Conservation (phyloP, 805 yeast genomes). For the Diddensiella santjacobensis region DNA sequence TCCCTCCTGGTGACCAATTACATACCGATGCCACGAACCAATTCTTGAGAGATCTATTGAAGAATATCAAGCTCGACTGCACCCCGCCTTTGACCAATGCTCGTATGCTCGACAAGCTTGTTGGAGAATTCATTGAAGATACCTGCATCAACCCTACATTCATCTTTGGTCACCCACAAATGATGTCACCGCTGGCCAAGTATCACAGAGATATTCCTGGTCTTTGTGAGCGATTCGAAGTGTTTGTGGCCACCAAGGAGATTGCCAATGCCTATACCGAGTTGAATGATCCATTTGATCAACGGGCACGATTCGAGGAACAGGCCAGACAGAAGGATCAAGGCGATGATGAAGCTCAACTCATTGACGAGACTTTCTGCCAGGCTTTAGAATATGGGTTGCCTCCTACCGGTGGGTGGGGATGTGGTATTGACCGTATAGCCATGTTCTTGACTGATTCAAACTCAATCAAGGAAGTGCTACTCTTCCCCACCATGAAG, state of each 20-base stretch:
- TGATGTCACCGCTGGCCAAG: conserved; percentile 99
- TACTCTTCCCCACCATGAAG: conserved; percentile 97
- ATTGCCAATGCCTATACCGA: conserved; percentile 98
- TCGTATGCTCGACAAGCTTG: conserved; percentile 96
- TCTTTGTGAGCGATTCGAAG: conserved; percentile 96
- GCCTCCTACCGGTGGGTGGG: conserved; percentile 99
- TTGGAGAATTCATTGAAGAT: conserved; percentile 90
- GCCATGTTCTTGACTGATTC: conserved; percentile 98
- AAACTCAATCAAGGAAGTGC: conserved; percentile 94
- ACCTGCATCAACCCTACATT: conserved; percentile 94
- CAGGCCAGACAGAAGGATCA: conserved; percentile 98
- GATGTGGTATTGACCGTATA: conserved; percentile 96
- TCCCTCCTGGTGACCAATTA: conserved; percentile 93
- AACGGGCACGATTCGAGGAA: conserved; percentile 95
- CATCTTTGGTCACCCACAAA: conserved; percentile 97
- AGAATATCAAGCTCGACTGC: conserved; percentile 81
- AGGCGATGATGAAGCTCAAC: conserved; percentile 98
- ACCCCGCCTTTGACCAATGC: conserved; percentile 93
- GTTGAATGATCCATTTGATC: conserved; percentile 98
- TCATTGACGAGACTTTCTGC: conserved; percentile 94
- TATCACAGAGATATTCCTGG: conserved; percentile 91
- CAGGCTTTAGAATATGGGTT: conserved; percentile 96
- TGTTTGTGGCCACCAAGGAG: conserved; percentile 97
- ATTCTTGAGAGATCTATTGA: conserved; percentile 77
- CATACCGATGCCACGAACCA: conserved; percentile 92